Base-by-base conservation (phyloP, 164 flowering plant species). In the grape (Vitis vinifera) region DNA sequence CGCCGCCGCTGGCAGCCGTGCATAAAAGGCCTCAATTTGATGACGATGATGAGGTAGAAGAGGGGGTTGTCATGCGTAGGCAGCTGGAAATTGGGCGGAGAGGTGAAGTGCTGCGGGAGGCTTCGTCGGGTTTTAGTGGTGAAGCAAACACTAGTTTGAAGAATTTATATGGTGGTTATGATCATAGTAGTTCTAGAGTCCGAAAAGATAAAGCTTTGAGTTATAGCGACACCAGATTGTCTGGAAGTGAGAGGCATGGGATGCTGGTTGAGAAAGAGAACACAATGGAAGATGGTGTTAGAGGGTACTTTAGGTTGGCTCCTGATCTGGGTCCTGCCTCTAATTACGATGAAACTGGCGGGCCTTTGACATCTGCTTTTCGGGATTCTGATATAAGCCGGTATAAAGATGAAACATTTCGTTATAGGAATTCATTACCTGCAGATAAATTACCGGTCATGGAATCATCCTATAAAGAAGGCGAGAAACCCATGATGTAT, bases 391-490 rank as follows among this genome's bases (percentile, higher is more conserved):
- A 67, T 56, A 9, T 71, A 15, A 68, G 65, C 15, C 48, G 57
- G 31, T 60, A 71, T 74, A 77, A 66, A 66, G 66, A 76, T 50
- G 77, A 75, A 57, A 72, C 67, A 19, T 59, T 19, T 49, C 67
- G 9, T 5, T 69, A 72, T 68, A 59, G 59, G 12, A 65, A 73
- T 15, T 16, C 74, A 27, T 59, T 68, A 44, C 55, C 63, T n/a
- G 12, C 48, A 1, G 73, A 82, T 7, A 78, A 69, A 61, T 1
- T 68, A 10, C 19, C 50, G 53, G 31, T 64, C 11, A 70, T 52
- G 9, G 74, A 77, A 14, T 37, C 44, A 37, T 50, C 68, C 3
- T 61, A 66, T 17, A 59, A 52, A 64, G 73, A 58, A 27, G 70
- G 59, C 67, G 71, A 75, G 58, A 67, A 71, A 10, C 71, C 66